These are phyloP conservation scores for Hemisphaericaspora xylofermentans DNA, from an alignment of 1,139 yeast genomes.

Conservation along the genomic window DNA sequence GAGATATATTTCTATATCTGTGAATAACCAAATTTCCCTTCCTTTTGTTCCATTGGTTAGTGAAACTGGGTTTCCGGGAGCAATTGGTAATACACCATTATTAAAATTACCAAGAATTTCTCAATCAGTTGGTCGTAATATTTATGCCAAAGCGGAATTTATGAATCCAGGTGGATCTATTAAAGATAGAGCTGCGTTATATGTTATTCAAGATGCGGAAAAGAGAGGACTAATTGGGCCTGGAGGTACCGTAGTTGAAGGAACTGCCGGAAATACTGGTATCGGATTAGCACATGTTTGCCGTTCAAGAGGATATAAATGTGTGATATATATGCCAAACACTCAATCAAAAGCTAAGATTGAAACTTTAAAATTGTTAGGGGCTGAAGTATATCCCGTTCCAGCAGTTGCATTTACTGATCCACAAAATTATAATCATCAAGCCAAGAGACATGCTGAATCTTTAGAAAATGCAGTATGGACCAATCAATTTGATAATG, in stretches of 20 bases:
- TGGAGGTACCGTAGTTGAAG: conserved; percentile 60
- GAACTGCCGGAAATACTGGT: conserved; percentile 72
- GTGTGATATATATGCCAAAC: conserved; percentile 87
- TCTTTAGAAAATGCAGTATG: conserved; percentile 73
- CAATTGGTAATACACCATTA: conserved; percentile 87
- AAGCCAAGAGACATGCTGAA: conserved; percentile 83
- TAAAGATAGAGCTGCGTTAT: conserved; percentile 87
- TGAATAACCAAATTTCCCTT: conserved; percentile 20
- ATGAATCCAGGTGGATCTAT: conserved; percentile 96
- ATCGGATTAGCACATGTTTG: conserved; percentile 89
- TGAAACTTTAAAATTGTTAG: conserved; percentile 67
- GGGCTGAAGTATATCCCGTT: conserved; percentile 88
- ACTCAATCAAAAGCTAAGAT: conserved; percentile 81
- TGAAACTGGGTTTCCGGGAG: conserved; percentile 64
- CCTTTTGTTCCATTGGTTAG: conserved; percentile 65
- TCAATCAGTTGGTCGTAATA: conserved; percentile 64
- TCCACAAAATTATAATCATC: conserved; percentile 82
- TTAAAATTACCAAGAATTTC: conserved; percentile 64
- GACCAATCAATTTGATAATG: conserved; percentile 89
- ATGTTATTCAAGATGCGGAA: conserved; percentile 78
- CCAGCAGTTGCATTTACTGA: conserved; percentile 82
- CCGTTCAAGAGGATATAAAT: conserved; percentile 76
- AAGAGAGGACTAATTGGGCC: conserved; percentile 59
- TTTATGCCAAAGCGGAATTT: conserved; percentile 86
- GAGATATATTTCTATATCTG: conserved; percentile 23